Conservation (phyloP, 306 rosid species). For the Corylus avellana region DNA sequence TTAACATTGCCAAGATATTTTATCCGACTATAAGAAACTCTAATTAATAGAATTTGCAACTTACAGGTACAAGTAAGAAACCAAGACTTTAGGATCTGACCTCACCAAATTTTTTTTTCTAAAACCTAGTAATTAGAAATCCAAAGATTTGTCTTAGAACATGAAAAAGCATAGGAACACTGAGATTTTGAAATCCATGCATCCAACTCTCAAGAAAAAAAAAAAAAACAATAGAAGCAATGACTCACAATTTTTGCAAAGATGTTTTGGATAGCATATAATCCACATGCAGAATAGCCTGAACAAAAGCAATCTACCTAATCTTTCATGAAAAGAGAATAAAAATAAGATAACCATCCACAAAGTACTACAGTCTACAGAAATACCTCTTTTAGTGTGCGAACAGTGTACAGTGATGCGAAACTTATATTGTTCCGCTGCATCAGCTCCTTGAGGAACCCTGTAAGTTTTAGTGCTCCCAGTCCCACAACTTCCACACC, state of each 20-base stretch:
- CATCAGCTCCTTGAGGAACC: slow-evolving; percentile 82
- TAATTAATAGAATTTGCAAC: background rate
- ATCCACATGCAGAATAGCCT: background rate
- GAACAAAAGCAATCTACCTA: slow-evolving; percentile 7
- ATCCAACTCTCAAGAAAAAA: background rate
- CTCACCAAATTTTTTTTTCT: background rate
- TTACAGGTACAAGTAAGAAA: background rate
- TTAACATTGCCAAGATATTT: background rate
- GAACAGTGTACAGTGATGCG: slow-evolving; percentile 75
- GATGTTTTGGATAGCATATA: background rate
- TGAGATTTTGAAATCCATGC: background rate
- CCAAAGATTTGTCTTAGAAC: background rate
- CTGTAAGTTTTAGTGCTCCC: slow-evolving; percentile 91
- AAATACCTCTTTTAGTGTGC: slow-evolving; percentile 79
- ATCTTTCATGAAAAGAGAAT: background rate
- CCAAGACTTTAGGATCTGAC: background rate
- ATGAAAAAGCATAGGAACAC: background rate
- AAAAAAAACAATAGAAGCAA: background rate
- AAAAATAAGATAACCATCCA: slow-evolving; percentile 10
- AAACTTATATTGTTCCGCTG: slow-evolving; percentile 62
- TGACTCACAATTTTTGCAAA: background rate
- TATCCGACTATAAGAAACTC: background rate
- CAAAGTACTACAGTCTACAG: slow-evolving; percentile 17
- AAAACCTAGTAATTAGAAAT: background rate
- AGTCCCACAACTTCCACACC: slow-evolving; percentile 88